Base-by-base conservation (phyloP, 2,329 filamentous ascomycete genomes). In the Penicillium sp. region DNA sequence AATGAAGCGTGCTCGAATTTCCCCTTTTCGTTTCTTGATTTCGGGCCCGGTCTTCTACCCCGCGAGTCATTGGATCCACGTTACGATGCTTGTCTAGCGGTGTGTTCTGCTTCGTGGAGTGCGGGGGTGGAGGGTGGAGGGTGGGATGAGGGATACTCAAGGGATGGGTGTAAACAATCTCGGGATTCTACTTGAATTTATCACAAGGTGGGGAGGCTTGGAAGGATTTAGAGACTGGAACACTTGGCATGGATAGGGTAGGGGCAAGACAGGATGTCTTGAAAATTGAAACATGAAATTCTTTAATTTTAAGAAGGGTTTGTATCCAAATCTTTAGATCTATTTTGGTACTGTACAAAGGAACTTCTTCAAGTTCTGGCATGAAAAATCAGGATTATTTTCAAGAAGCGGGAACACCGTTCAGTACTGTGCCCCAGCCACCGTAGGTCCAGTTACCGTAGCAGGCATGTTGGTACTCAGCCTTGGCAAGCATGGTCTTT, bases 381-480 rank as follows among this genome's bases (percentile, higher is more conserved):
- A 31, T 21, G 18, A 9, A 31, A 31, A 31, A 2, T 4, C 24
- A 26, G 6, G 5, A 26, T 4, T 4, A 26, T 16, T 29, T 18
- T n/a, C n/a, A 56, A 29, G 36, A 26, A 7, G 24, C 56, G 39
- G 63, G 62, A 52, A 63, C 62, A 21, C 67, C 66, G 52, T 70
- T 57, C 7, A 47, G 57, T 12, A 65, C 63, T 36, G 58, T 52
- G 8, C 65, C 65, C 51, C 64, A 68, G 2, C 24, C 24, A 26
- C 24, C 24, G 46, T 28, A 34, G 5, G 62, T 51, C 56, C 68
- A 70, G 24, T 69, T 52, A 1, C 82, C 87, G 66, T 83, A 85
- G 65, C 88, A 92, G 34, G 85, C 80, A 64, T 82, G 79, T 15
- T 88, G 81, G 63, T 81, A 90, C 61, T 81, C 70, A 3, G 86